Percentiles rank a stretch among this genome's conserved stretches.
These are phyloP conservation scores for Emergomyces orientalis DNA, from an alignment of 2,329 filamentous ascomycete species.

Conservation along the genomic window DNA sequence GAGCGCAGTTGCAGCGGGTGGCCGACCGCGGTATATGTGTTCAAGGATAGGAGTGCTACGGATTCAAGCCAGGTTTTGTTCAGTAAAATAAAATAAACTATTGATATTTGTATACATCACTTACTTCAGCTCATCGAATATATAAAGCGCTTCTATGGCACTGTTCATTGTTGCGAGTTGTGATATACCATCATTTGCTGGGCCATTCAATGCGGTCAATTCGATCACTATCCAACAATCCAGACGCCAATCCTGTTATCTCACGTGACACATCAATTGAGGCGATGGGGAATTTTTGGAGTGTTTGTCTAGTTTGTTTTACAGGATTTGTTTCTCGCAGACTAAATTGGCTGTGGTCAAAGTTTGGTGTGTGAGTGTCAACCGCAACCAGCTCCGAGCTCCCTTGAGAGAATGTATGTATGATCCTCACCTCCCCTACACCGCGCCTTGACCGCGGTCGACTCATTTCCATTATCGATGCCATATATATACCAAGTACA, in stretches of 20 bases:
- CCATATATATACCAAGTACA: background rate
- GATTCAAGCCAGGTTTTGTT: background rate
- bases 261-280: too few relatives aligned
- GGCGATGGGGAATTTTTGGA: too few relatives aligned
- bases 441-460: background rate
- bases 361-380: too few relatives aligned
- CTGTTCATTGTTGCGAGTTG: slow-evolving; percentile 56
- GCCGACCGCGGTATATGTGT: slow-evolving; percentile 77
- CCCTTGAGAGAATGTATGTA: background rate
- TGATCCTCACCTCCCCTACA: background rate
- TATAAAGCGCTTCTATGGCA: slow-evolving; percentile 89
- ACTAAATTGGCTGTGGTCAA: too few relatives aligned
- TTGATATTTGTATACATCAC: slow-evolving; percentile 18
- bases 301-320: too few relatives aligned
- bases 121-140: slow-evolving; percentile 93
- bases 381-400: background rate
- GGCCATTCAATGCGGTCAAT: too few relatives aligned
- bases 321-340: too few relatives aligned
- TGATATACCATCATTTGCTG: background rate
- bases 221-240: too few relatives aligned
- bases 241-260: too few relatives aligned
- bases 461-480: background rate
- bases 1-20: slow-evolving; percentile 64
- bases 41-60: slow-evolving; percentile 71
- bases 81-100: slow-evolving; percentile 1